Conservation (phyloP, 306 rosid species). For the Lagenaria siceraria region DNA sequence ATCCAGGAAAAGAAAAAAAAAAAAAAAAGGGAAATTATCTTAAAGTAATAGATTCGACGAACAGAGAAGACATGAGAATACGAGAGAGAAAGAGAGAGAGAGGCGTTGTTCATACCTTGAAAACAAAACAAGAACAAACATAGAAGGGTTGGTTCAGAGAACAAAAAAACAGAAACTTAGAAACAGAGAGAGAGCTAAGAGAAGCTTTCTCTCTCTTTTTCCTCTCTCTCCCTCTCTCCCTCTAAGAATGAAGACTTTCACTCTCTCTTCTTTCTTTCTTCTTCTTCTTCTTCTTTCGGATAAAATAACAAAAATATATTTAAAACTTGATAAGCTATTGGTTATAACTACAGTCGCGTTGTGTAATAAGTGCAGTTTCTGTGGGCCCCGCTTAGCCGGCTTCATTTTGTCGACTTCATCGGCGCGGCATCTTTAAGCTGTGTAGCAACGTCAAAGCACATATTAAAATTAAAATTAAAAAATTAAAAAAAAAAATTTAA, state of each 20-base stretch:
- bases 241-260: constrained; percentile 20
- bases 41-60: constrained; percentile 45
- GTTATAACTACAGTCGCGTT: accelerated
- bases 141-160: constrained; percentile 22
- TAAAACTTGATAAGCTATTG: not conserved
- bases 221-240: constrained; percentile 27
- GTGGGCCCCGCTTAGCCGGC: constrained; percentile 77
- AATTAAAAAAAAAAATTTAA: no score
- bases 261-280: constrained; percentile 14
- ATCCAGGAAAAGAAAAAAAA: constrained; percentile 25
- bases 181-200: constrained; percentile 25
- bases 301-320: not conserved
- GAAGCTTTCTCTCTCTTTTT: constrained; percentile 38
- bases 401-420: constrained; percentile 44
- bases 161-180: constrained; percentile 21
- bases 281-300: constrained; percentile 6
- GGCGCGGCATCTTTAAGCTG: constrained; percentile 83
- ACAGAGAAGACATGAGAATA: constrained; percentile 1
- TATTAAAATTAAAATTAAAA: no score
- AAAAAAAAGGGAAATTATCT: constrained; percentile 20
- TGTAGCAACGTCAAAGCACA: not conserved
- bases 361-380: constrained; percentile 13
- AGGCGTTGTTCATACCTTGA: constrained; percentile 47
- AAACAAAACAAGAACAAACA: constrained; percentile 29
- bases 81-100: constrained; percentile 11